phyloP scores from a whole-genome alignment of 164 flowering plant genomes.

The Magnolia officinalis region DNA sequence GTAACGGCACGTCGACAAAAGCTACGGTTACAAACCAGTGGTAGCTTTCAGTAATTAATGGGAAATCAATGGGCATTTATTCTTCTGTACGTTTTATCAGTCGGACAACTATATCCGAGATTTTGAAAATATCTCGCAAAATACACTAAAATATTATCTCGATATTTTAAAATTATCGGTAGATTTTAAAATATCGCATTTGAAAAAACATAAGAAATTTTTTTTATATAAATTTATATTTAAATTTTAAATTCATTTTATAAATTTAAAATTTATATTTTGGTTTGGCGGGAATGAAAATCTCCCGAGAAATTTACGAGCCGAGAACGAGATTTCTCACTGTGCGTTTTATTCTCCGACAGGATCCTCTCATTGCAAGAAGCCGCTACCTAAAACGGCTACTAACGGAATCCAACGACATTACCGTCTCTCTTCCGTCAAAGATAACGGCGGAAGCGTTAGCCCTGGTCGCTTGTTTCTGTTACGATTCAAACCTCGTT shows the following conservation, averaged over 20 bases:
- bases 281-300: no score
- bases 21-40: not conserved
- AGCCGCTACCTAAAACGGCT: constrained; percentile 60
- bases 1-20: not conserved
- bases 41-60: constrained; percentile 11
- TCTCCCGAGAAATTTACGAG: no score
- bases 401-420: constrained; percentile 31
- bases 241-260: no score
- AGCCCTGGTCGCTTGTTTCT: constrained; percentile 48
- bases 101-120: no score
- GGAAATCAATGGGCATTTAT: constrained; percentile 12
- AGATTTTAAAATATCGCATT: no score
- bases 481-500: constrained; percentile 42
- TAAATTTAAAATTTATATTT: no score
- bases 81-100: not conserved
- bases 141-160: no score
- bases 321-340: not conserved
- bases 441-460: constrained; percentile 67
- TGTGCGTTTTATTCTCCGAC: not conserved
- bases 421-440: constrained; percentile 52
- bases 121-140: no score
- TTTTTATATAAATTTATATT: no score
- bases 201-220: no score
- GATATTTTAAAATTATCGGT: no score
- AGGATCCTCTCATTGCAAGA: constrained; percentile 49